Evolutionary conservation across 2,329 filamentous ascomycete species (phyloP), one percentile per base, ranked within the genome.

Genomic region (Penicillium crustosum): DNA sequence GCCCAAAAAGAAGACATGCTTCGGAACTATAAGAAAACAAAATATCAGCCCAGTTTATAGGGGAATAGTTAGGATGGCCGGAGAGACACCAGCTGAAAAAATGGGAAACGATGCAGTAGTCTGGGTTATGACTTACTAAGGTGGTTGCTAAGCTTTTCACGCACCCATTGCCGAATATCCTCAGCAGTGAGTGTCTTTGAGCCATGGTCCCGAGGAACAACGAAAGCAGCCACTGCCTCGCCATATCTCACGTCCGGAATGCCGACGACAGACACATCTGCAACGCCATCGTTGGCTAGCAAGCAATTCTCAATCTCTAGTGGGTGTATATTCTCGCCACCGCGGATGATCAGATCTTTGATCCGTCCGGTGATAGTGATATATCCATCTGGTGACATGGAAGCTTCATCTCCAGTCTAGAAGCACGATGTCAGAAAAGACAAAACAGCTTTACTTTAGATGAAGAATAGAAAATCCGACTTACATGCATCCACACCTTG

Each of bases 271-370:
- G 88, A 90, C 3, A 86, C 91, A 62, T 97, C 91, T 15, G 82
- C 80, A 0, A 97, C 81, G 4, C 81, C 80, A 2, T 85, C 81
- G 70, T 93, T 87, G 41, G 84, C 84, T 60, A 96, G 86, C 6
- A 97, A 81, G 64, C 87, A 93, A 70, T 95, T 93, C 74, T 99
- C 94, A 3, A 97, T 83, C 74, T 97, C 94, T 6, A 96, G 81
- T 0, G 94, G 94, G 73, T 96, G 91, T 55, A 97, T 96, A 72
- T 99, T 99, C 73, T 97, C 94, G 25, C 94, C 94, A 29, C 90
- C 93, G 27, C 91, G 85, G 71, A 97, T 97, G 67, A 99, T 97
- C 54, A 97, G 77, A 72, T 99, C 94, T 76, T 97, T 97, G 70
- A 96, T 93, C 17, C 93, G 83, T 3, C 93, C 91, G 0, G 92